Percentiles rank a stretch among this genome's conserved stretches.
phyloP scores from a whole-genome alignment of 2,329 filamentous ascomycete genomes.

The Apiospora marii region DNA sequence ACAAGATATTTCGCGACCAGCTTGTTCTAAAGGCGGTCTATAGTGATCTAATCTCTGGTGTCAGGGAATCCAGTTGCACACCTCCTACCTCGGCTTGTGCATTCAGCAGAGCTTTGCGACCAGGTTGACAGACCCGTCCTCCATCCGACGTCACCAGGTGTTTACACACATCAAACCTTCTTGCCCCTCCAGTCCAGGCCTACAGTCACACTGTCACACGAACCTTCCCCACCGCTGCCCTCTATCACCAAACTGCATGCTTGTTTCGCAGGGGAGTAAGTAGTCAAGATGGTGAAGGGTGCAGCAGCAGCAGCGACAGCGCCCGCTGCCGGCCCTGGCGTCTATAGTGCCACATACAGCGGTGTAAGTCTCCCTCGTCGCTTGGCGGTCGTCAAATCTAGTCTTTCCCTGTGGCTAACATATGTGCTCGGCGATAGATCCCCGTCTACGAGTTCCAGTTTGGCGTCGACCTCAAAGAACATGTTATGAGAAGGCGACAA shows the following conservation, averaged over 20 bases:
- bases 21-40: neutral
- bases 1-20: neutral
- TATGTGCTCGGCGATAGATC: constrained; percentile 63
- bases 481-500: constrained; percentile 93
- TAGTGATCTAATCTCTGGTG: neutral
- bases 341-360: constrained; percentile 75
- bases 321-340: constrained; percentile 51
- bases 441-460: constrained; percentile 95
- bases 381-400: neutral
- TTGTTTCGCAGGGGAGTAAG: constrained; percentile 2
- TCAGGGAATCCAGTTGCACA: neutral
- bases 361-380: constrained; percentile 58
- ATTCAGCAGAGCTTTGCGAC: neutral
- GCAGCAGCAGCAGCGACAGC: constrained; percentile 27
- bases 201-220: neutral
- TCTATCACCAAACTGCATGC: constrained; percentile 8
- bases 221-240: neutral
- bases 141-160: neutral
- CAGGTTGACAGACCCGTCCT: neutral
- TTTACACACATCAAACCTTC: neutral
- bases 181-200: neutral
- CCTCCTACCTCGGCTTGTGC: neutral
- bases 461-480: constrained; percentile 76
- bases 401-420: constrained; percentile 19
- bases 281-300: constrained; percentile 55